These are phyloP conservation scores for Aspergillus sp. DNA, from an alignment of 2,329 filamentous ascomycete species.

Conservation along the genomic window DNA sequence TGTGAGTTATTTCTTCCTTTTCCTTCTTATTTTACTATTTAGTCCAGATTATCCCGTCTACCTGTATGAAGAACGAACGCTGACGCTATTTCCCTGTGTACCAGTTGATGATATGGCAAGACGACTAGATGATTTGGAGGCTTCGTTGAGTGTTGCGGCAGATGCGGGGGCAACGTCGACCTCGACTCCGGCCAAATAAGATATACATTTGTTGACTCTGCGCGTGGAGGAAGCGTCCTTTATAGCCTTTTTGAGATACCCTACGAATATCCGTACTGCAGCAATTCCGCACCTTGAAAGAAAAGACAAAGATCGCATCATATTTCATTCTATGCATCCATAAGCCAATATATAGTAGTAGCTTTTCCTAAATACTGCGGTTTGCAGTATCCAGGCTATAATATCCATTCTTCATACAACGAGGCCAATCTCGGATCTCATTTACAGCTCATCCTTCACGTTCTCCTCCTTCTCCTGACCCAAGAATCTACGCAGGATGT, in stretches of 20 bases:
- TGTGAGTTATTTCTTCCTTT: slow-evolving; percentile 56
- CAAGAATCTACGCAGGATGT: slow-evolving; percentile 79
- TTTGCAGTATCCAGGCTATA: not conserved
- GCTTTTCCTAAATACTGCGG: not conserved
- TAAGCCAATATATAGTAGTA: not conserved
- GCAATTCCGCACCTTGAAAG: not conserved
- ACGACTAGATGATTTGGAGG: slow-evolving; percentile 78
- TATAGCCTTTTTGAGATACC: slow-evolving; percentile 2
- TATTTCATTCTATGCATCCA: slow-evolving; percentile 4
- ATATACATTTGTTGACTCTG: not conserved
- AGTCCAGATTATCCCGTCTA: not conserved
- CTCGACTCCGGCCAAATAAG: slow-evolving; percentile 15
- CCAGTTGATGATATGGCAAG: slow-evolving; percentile 93
- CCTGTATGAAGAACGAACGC: not conserved
- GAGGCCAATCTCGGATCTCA: not conserved
- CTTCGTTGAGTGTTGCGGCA: slow-evolving; percentile 62
- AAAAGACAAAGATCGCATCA: not conserved
- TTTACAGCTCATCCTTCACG: slow-evolving; percentile 66
- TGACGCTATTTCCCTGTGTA: not conserved
- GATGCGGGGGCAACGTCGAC: slow-evolving; percentile 26
- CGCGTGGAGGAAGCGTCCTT: not conserved
- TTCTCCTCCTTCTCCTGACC: slow-evolving; percentile 55
- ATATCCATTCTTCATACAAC: not conserved
- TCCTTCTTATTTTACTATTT: not conserved
- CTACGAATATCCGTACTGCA: not conserved